phyloP scores from a whole-genome alignment of 2,329 filamentous ascomycete genomes.

The Plenodomus biglobosus region DNA sequence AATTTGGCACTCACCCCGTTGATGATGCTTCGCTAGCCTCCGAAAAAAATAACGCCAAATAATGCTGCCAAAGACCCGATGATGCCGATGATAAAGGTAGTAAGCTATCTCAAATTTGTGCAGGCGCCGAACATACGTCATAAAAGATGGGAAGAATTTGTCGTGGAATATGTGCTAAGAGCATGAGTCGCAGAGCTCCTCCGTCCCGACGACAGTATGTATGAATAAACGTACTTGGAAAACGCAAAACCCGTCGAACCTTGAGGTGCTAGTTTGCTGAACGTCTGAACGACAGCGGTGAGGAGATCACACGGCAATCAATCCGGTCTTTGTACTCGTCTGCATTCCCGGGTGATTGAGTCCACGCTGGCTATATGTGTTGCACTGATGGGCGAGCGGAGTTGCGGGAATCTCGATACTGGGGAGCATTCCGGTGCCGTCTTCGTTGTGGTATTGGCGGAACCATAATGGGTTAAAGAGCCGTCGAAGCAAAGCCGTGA shows the following conservation, averaged over 20 bases:
- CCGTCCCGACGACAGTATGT: too few relatives aligned
- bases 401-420: conserved; percentile 21
- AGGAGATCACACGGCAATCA: background rate
- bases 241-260: background rate
- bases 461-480: conserved; percentile 15
- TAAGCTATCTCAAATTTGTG: too few relatives aligned
- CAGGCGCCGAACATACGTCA: too few relatives aligned
- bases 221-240: background rate
- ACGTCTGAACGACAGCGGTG: background rate
- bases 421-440: conserved; percentile 11
- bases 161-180: too few relatives aligned
- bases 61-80: too few relatives aligned
- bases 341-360: background rate
- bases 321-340: background rate
- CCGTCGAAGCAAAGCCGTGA: conserved; percentile 1
- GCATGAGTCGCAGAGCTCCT: too few relatives aligned
- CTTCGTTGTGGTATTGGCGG: conserved; percentile 17
- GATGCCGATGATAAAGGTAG: too few relatives aligned
- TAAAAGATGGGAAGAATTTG: too few relatives aligned
- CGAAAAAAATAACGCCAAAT: too few relatives aligned
- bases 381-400: background rate
- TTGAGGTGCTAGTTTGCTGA: background rate
- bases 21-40: too few relatives aligned
- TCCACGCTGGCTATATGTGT: background rate
- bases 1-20: too few relatives aligned